Evolutionary conservation across 2,329 filamentous ascomycete species (phyloP).

Genomic region (Phoma sp.): DNA sequence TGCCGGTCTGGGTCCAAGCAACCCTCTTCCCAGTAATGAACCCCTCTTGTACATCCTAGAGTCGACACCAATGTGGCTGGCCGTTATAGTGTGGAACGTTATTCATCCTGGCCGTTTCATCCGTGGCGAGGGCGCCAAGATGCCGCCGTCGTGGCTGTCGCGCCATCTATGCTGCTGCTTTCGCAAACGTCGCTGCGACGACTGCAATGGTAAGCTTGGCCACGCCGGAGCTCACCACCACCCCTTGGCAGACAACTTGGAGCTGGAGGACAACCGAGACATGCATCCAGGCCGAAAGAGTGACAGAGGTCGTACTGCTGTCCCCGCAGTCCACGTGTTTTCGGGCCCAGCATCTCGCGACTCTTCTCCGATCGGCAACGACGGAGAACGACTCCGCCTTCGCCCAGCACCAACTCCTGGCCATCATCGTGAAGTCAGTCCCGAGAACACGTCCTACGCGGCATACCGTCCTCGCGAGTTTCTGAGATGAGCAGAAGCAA

Average conservation of each 20-base stretch:
- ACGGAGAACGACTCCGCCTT: no score
- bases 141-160: slow-evolving; percentile 27
- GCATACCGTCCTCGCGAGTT: no score
- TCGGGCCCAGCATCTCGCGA: no score
- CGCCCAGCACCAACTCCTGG: no score
- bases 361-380: no score
- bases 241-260: slow-evolving; percentile 4
- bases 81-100: slow-evolving; percentile 27
- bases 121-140: slow-evolving; percentile 20
- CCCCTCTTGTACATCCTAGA: slow-evolving; percentile 60
- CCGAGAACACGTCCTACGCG: no score
- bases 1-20: slow-evolving; percentile 50
- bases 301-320: no score
- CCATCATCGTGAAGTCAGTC: no score
- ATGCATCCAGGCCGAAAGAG: no score
- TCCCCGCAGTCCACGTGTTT: no score
- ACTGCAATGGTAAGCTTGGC: slow-evolving; percentile 23
- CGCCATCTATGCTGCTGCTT: slow-evolving; percentile 28
- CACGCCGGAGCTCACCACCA: slow-evolving; percentile 19
- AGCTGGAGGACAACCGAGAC: slow-evolving; percentile 5
- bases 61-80: slow-evolving; percentile 61
- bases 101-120: slow-evolving; percentile 23
- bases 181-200: slow-evolving; percentile 23
- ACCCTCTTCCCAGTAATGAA: slow-evolving; percentile 58
- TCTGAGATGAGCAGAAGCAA: no score